Percentiles rank a stretch among this genome's conserved stretches.
Conservation (phyloP, 768 basidiomycete genomes). For the Cystobasidium onofrii region DNA sequence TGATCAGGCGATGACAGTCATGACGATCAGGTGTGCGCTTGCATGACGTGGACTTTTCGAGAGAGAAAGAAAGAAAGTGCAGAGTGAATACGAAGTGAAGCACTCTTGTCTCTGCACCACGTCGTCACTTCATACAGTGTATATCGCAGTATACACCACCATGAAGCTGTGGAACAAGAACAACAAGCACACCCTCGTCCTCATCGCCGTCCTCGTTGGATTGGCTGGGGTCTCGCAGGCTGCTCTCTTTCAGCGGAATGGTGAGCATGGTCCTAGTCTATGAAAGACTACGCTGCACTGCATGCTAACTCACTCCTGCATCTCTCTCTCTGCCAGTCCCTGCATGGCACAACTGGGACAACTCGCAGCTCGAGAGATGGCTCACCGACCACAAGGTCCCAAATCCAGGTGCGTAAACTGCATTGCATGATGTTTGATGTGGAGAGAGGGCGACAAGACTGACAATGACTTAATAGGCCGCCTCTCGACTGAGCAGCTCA, state of each 20-base stretch:
- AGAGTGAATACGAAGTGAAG: background rate
- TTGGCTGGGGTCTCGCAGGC: conserved; percentile 11
- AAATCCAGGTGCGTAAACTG: conserved; percentile 33
- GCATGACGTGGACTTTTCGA: background rate
- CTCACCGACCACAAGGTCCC: conserved; percentile 54
- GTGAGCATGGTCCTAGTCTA: no score
- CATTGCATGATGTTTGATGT: background rate
- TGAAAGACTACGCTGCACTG: no score
- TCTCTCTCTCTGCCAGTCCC: no score
- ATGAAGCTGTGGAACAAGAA: background rate
- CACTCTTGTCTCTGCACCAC: background rate
- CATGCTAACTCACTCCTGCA: no score
- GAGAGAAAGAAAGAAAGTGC: background rate
- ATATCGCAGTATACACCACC: background rate
- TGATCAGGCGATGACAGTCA: background rate
- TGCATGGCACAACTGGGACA: conserved; percentile 53
- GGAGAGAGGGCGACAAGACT: background rate
- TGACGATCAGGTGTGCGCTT: background rate
- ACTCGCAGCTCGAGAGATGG: conserved; percentile 59
- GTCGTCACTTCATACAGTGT: background rate
- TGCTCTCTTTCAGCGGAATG: conserved; percentile 23
- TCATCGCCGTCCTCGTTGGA: background rate
- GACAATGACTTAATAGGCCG: background rate
- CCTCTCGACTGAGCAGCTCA: conserved; percentile 47
- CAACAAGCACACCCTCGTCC: conserved; percentile 3